phyloP scores from a whole-genome alignment of 1,284 basidiomycete species.

The Sanghuangporus weigelae region DNA sequence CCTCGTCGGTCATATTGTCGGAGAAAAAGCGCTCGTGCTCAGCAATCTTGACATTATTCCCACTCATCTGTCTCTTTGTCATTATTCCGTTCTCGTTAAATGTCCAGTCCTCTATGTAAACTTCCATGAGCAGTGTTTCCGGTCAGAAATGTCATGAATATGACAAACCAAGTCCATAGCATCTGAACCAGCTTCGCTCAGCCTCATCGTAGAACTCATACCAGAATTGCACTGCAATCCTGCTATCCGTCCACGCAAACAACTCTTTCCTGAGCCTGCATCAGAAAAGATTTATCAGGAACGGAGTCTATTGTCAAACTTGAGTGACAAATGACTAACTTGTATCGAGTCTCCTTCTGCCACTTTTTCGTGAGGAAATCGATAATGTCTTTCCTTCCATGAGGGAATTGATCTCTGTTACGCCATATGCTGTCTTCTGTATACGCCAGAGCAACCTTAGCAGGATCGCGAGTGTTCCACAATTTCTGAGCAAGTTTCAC shows the following conservation, averaged over 20 bases:
- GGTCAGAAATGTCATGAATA: background rate
- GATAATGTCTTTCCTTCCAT: slow-evolving; percentile 43
- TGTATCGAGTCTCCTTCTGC: slow-evolving; percentile 41
- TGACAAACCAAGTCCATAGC: slow-evolving; percentile 46
- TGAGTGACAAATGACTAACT: slow-evolving; percentile 6
- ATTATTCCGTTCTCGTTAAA: slow-evolving; percentile 49
- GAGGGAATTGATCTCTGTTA: slow-evolving; percentile 50
- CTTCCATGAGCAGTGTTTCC: background rate
- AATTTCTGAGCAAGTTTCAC: slow-evolving; percentile 17
- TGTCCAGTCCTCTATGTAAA: slow-evolving; percentile 47
- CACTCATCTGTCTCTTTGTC: slow-evolving; percentile 53
- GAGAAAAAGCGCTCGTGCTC: slow-evolving; percentile 54
- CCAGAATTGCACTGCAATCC: slow-evolving; percentile 60
- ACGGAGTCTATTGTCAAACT: background rate
- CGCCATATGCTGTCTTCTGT: slow-evolving; percentile 54
- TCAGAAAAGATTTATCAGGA: slow-evolving; percentile 14
- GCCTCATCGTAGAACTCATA: slow-evolving; percentile 50
- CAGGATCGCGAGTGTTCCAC: slow-evolving; percentile 17
- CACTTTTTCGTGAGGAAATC: slow-evolving; percentile 52
- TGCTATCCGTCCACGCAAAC: slow-evolving; percentile 52
- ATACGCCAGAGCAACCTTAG: slow-evolving; percentile 40
- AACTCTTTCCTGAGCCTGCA: slow-evolving; percentile 48
- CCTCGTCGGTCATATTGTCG: slow-evolving; percentile 30
- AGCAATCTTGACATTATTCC: slow-evolving; percentile 49
- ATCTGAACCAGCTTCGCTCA: slow-evolving; percentile 45